Evolutionary conservation across 371 early-diverging fungal genomes (phyloP).

Genomic region (Cokeromyces recurvatus): DNA sequence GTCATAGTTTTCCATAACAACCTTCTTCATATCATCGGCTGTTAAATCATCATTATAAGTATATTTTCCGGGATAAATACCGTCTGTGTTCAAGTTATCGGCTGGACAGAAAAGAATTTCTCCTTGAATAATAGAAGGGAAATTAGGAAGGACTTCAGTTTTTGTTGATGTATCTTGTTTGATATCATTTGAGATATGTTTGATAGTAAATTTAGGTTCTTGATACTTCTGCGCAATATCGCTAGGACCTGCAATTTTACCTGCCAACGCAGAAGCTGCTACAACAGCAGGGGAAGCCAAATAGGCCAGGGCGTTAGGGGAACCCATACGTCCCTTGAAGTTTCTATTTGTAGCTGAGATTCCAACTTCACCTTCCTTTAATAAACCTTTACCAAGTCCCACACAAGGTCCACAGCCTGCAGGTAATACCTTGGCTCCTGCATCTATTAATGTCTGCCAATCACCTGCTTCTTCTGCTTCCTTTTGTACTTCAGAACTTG

Average conservation of each 20-base stretch:
- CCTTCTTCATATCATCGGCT: slow-evolving; percentile 80
- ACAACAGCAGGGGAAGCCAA: slow-evolving; percentile 92
- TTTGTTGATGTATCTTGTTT: slow-evolving; percentile 9
- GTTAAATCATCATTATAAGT: slow-evolving; percentile 84
- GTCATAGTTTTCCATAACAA: slow-evolving; percentile 97
- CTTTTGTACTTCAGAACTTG: slow-evolving; percentile 83
- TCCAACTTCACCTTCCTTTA: slow-evolving; percentile 91
- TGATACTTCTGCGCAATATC: slow-evolving; percentile 1
- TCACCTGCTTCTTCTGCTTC: slow-evolving; percentile 82
- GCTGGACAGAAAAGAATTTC: slow-evolving; percentile 81
- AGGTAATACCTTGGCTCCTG: slow-evolving; percentile 87
- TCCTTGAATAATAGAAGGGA: slow-evolving; percentile 69
- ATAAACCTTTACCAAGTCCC: slow-evolving; percentile 85
- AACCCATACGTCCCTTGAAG: slow-evolving; percentile 98
- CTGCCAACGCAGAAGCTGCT: slow-evolving; percentile 83
- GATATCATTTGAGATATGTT: slow-evolving; percentile 13
- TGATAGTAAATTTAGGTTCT: slow-evolving; percentile 11
- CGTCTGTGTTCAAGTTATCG: slow-evolving; percentile 96
- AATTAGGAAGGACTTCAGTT: slow-evolving; percentile 58
- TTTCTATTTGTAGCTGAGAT: slow-evolving; percentile 97
- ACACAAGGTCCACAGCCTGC: slow-evolving; percentile 98
- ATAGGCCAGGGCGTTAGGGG: slow-evolving; percentile 84
- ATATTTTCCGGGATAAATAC: slow-evolving; percentile 94
- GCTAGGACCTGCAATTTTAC: slow-evolving; percentile 76
- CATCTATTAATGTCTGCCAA: slow-evolving; percentile 81